Evolutionary conservation across 768 basidiomycete species (phyloP), one percentile per base, ranked within the genome.

Genomic region (Cubamyces lactineus): DNA sequence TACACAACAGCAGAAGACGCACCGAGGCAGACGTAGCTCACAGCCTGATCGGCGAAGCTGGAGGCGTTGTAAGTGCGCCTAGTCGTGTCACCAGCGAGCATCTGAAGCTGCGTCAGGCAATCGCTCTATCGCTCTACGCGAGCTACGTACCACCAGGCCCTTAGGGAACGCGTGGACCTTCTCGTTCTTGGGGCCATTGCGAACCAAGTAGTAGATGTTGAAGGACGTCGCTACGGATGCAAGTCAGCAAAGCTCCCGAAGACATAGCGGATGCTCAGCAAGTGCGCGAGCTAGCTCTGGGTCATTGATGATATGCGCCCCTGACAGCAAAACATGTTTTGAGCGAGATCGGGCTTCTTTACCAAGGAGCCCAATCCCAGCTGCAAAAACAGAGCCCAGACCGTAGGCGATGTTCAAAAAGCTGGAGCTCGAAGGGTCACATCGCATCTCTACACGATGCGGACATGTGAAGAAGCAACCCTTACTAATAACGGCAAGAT

Each of bases 11-110:
- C 3, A 12, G 39, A 12, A 0, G 2, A 52, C 64, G 16, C 51
- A 67, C 63, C 63, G 11, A 59, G 49, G 64, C 75, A 77, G 58
- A 75, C 71, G 61, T 68, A 76, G 56, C 70, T 73, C 49, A 77
- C 69, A 4, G 77, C 76, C 57, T 74, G 73, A 24, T 74, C 70
- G 1, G 59, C 70, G 17, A 67, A 70, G 55, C 52, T 63, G 17
- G 68, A 67, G 2, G 66, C 59, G 64, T 77, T 72, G 72, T 77
- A 76, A 21, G 66, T 66, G 24, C 69, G 66, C 30, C 70, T 66
- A 53, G 58, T 66, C 2, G 72, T 68, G 67, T 71, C 67, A 40
- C 75, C 75, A 12, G 71, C 67, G 15, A 76, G 43, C 70, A 76
- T 71, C 54, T 61, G 40, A 7, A 12, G 11, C 16, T 65, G 47